These are phyloP conservation scores for Neofusicoccum sp. DNA, from an alignment of 2,329 filamentous ascomycete species.

Conservation along the genomic window DNA sequence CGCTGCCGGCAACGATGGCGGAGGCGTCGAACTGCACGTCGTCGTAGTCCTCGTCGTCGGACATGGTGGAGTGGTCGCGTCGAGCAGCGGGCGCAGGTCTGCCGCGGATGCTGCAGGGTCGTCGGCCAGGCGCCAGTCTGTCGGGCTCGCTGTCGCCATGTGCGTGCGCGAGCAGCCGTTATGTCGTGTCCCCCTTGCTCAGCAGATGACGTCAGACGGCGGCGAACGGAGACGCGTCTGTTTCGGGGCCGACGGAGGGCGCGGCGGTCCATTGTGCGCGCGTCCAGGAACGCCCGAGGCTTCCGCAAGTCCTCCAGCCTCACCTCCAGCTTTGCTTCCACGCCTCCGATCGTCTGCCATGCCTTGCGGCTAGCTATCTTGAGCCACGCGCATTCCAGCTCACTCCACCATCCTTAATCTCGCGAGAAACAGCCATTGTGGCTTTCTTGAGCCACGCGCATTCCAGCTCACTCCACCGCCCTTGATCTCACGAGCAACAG, in stretches of 20 bases:
- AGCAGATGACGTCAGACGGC: background rate
- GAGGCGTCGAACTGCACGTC: slow-evolving; percentile 37
- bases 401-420: too few relatives aligned
- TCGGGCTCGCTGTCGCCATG: background rate
- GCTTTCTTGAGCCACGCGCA: too few relatives aligned
- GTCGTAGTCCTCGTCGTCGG: slow-evolving; percentile 44
- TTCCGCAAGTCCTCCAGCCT: too few relatives aligned
- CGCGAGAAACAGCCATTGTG: too few relatives aligned
- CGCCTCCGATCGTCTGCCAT: too few relatives aligned
- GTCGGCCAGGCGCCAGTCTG: background rate
- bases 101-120: background rate
- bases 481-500: too few relatives aligned
- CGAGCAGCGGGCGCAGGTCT: background rate
- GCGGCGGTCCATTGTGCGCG: too few relatives aligned
- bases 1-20: slow-evolving; percentile 36
- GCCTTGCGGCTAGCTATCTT: too few relatives aligned
- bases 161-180: background rate
- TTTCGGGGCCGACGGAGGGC: background rate
- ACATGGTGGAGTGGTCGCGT: slow-evolving; percentile 10
- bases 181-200: background rate
- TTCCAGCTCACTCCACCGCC: too few relatives aligned
- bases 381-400: too few relatives aligned
- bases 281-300: too few relatives aligned
- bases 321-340: too few relatives aligned
- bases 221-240: background rate